Conservation (phyloP, 2,329 filamentous ascomycete species). For the Paracamarosporium sp. region DNA sequence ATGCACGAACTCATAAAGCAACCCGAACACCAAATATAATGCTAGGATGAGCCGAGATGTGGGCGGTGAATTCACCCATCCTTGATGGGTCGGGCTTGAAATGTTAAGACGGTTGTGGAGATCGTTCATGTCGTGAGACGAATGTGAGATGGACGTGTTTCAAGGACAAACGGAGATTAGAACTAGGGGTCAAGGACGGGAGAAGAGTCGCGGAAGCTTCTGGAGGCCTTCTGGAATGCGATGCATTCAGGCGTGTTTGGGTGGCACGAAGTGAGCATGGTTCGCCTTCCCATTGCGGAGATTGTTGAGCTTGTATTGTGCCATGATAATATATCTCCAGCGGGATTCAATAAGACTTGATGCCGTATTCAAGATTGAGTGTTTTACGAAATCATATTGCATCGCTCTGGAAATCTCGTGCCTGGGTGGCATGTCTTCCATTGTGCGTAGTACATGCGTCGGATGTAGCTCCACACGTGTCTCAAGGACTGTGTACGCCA, state of each 20-base stretch:
- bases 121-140: not conserved
- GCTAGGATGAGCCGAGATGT: not conserved
- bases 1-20: not conserved
- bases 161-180: conserved; percentile 3
- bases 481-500: no score
- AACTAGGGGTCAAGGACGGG: not conserved
- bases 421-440: not conserved
- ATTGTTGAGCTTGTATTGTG: no score
- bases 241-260: not conserved
- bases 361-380: no score
- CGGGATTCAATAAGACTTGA: no score
- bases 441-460: no score
- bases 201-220: not conserved
- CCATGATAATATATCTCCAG: not conserved
- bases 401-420: no score
- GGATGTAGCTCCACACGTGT: no score
- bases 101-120: not conserved
- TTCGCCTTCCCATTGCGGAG: no score
- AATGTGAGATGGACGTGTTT: conserved; percentile 2
- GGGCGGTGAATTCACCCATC: not conserved
- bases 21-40: not conserved
- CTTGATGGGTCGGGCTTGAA: not conserved
- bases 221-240: not conserved
- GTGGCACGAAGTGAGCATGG: not conserved
- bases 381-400: no score